Base-by-base conservation (phyloP, 31 red algal species). In the Odonthalia washingtoniensis region DNA sequence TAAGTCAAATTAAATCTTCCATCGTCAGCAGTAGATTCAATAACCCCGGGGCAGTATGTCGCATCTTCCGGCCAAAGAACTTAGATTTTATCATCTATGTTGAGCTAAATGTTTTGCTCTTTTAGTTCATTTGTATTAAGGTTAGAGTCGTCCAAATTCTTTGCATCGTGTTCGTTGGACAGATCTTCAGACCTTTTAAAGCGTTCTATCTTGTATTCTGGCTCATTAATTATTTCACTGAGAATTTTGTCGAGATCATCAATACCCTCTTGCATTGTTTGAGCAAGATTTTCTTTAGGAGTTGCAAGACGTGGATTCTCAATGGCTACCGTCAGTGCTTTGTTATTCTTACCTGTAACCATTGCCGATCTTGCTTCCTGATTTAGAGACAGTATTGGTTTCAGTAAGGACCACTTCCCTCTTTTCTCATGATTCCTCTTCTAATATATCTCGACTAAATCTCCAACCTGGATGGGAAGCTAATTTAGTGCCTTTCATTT, bases 401-500 rank as follows among this genome's bases (percentile, higher is more conserved):
- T 57, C 49, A 57, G 49, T 21, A 57, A 45, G 27, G 69, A 14
- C 83, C 33, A 60, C 64, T 87, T 87, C 0, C 83, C 70, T 5
- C 72, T 6, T 44, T 77, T 87, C 37, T 87, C 72, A n/a, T 75
- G 28, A 1, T 53, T 18, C 37, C 74, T 74, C 57, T 87, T 77
- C 34, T 40, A 30, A 62, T 39, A 87, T 0, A 87, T 1, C 2
- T 87, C 49, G 24, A 77, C 83, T 5, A 18, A 62, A 31, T 76
- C 83, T 35, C 83, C 83, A 9, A 87, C 61, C 16, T 34, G 0
- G 16, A 87, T 2, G 40, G 70, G 27, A 12, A 60, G n/a, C 33
- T 87, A 68, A 52, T 75, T 38, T 34, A 65, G 39, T 60, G 70
- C 70, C 28, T 87, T 87, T 16, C 3, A 75, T 5, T 52, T 0